Percentiles rank a stretch among this genome's conserved stretches.
These are phyloP conservation scores for Lentinula guzmanii DNA, from an alignment of 768 basidiomycete species.

Conservation along the genomic window DNA sequence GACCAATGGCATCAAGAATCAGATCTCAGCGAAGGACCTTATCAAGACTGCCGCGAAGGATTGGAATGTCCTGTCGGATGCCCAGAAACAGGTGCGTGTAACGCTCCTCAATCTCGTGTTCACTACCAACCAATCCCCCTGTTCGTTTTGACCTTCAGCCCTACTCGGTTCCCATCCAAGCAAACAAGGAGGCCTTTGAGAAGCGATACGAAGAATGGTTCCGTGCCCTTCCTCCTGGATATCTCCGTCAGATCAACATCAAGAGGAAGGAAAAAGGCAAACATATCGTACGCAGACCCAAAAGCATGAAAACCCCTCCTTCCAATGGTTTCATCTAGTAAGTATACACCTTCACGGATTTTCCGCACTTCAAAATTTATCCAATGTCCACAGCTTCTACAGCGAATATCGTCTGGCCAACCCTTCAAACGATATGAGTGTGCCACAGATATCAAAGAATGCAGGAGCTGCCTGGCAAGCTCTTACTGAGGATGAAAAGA, in stretches of 20 bases:
- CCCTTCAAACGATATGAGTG: conserved; percentile 12
- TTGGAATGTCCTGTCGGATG: conserved; percentile 26
- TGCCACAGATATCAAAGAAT: conserved; percentile 5
- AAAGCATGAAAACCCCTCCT: conserved; percentile 1
- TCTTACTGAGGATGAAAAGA: conserved; percentile 25
- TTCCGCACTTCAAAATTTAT: background rate
- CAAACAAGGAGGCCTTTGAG: conserved; percentile 18
- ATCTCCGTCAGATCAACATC: conserved; percentile 25
- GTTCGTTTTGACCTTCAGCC: background rate
- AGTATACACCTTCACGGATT: background rate
- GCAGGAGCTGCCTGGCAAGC: conserved; percentile 22
- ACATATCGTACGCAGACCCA: conserved; percentile 6
- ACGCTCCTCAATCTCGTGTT: background rate
- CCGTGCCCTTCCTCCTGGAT: conserved; percentile 9
- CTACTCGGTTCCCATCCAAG: background rate
- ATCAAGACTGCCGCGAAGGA: conserved; percentile 16
- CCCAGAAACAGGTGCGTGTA: conserved; percentile 27
- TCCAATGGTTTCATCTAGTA: conserved; percentile 19
- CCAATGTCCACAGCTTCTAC: conserved; percentile 11
- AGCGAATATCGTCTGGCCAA: conserved; percentile 11
- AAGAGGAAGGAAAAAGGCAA: conserved; percentile 22
- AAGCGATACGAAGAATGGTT: conserved; percentile 24
- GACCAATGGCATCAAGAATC: background rate
- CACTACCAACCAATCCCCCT: background rate
- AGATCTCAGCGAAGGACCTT: background rate